Conservation (phyloP, 148 eudicot genomes). For the Amaranthus cruentus region DNA sequence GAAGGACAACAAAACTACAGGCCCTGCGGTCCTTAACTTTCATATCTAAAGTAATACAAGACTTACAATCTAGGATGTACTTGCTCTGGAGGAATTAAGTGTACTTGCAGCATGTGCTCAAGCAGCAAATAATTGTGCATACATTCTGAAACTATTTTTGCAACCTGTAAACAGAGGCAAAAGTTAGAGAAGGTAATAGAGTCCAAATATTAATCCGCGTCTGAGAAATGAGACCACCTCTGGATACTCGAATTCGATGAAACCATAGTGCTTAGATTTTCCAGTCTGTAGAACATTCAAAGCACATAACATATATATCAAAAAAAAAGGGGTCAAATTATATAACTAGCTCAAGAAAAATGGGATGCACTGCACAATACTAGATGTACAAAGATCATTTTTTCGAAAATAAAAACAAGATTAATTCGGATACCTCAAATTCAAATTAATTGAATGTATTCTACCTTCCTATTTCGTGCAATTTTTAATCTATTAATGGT, state of each 20-base stretch:
- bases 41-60: neutral
- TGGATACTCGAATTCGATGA: constrained; percentile 83
- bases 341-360: no score
- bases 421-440: no score
- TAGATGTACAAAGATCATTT: no score
- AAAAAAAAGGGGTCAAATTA: neutral
- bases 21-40: neutral
- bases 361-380: no score
- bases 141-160: constrained; percentile 79
- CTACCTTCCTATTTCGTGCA: constrained; percentile 68
- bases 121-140: constrained; percentile 90
- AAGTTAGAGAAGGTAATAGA: neutral
- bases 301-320: neutral
- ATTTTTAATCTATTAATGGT: constrained; percentile 58
- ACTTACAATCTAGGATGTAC: constrained; percentile 85
- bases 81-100: constrained; percentile 58
- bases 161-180: constrained; percentile 48
- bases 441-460: no score
- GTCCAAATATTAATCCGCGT: neutral
- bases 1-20: neutral
- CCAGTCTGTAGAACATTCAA: constrained; percentile 60
- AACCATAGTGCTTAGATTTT: constrained; percentile 91
- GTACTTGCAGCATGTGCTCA: constrained; percentile 88
- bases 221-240: constrained; percentile 46
- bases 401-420: no score